Conservation (phyloP, 2,329 filamentous ascomycete species). For the Botrytis paeoniae region DNA sequence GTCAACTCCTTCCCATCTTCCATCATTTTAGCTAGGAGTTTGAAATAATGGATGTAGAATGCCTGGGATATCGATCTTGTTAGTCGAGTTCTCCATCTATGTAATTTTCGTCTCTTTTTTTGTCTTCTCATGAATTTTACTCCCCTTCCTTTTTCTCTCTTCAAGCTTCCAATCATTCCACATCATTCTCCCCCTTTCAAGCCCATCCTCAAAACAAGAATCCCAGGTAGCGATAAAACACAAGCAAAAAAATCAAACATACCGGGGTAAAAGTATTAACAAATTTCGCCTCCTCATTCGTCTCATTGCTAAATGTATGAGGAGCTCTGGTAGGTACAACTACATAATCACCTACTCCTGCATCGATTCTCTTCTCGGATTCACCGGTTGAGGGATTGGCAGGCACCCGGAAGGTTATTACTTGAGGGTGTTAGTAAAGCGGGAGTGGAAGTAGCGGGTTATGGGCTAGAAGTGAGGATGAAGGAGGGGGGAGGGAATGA, state of each 20-base stretch:
- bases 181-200: background rate
- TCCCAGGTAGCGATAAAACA: background rate
- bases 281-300: conserved; percentile 8
- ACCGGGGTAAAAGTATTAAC: conserved; percentile 16
- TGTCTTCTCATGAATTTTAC: too few species aligned
- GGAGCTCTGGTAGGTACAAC: conserved; percentile 11
- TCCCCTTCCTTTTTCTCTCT: background rate
- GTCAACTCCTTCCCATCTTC: conserved; percentile 16
- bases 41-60: conserved; percentile 20
- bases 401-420: background rate
- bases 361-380: background rate
- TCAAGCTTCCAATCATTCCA: background rate
- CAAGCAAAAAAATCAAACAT: background rate
- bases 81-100: rapidly evolving
- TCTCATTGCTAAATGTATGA: conserved; percentile 19
- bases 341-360: conserved; percentile 14
- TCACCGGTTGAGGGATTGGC: background rate
- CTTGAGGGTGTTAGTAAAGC: background rate
- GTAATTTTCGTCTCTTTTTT: background rate
- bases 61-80: background rate
- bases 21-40: conserved; percentile 5
- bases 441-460: background rate
- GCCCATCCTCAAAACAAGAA: background rate
- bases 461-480: too few species aligned
- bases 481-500: too few species aligned